Evolutionary conservation across 2,329 filamentous ascomycete species (phyloP), one percentile per base, ranked within the genome.

Genomic region (Diatrype stigma): DNA sequence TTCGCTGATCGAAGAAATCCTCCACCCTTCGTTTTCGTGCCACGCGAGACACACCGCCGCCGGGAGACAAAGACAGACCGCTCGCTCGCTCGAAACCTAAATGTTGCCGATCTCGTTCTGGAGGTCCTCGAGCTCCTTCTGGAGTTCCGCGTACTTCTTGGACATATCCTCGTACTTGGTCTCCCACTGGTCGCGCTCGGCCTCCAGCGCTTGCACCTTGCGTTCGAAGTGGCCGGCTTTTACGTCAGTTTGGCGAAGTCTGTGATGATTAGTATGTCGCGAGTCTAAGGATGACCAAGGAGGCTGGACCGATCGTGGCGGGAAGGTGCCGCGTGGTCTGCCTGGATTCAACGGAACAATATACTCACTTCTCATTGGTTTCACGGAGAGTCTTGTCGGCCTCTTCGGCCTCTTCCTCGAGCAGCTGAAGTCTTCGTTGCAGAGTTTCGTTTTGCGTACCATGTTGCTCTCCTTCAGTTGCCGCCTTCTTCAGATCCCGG

Each of bases 211-310:
- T 75, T 96, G 90, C 63, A 97, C 94, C 82, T 97, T 97, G 77
- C 94, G 94, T 80, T 99, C 94, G 76, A 93, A 97, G 80, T 99
- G 93, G 66, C 93, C 94, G 67, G 93, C 92, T 82, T 97, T 97
- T 77, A 97, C 91, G 72, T 99, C 94, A 77, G 94, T 96, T 79
- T 96, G 92, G 73, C 94, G 92, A 69, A 97, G 90, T 79, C 94
- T 99, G 63, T 51, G 52, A 28, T 16, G 21, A 12, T 23, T 44
- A 19, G 16, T n/a, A 5, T 7, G 22, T 44, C 10, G 21, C 26
- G 23, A 44, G 40, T n/a, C n/a, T 19, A 44, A 44, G 12, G 3
- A 30, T 6, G 26, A 10, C 6, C 6, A 30, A 30, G 10, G 26
- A 30, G 26, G n/a, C n/a, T 30, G 10, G 26, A 10, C 26, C 26